Conservation (phyloP, 768 basidiomycete genomes). For the Suillus plorans region DNA sequence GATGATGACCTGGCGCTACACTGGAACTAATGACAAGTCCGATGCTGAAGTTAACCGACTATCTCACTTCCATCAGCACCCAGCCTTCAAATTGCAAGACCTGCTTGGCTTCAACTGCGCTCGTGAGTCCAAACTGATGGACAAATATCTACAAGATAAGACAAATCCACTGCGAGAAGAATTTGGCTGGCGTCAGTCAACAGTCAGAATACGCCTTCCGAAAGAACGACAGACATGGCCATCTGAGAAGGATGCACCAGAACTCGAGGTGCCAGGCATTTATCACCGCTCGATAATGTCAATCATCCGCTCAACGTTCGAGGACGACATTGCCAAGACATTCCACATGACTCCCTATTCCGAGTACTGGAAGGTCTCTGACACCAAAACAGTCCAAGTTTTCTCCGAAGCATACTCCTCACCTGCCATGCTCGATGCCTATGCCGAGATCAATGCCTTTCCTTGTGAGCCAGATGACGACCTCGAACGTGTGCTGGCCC, state of each 20-base stretch:
- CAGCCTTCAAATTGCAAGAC: background rate
- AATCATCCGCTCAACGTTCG: conserved; percentile 24
- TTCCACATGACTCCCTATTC: conserved; percentile 28
- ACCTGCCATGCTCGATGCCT: background rate
- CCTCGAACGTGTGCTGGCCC: conserved; percentile 15
- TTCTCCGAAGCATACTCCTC: conserved; percentile 4
- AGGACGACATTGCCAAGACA: conserved; percentile 12
- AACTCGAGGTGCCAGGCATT: conserved; percentile 29
- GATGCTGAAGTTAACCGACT: conserved; percentile 25
- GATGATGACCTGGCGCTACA: conserved; percentile 1
- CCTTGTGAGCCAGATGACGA: conserved; percentile 10
- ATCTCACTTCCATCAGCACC: conserved; percentile 17
- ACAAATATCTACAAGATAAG: conserved; percentile 14
- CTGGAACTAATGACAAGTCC: conserved; percentile 14
- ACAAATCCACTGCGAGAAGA: conserved; percentile 13
- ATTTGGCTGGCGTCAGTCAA: conserved; percentile 21
- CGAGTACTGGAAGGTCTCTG: conserved; percentile 17
- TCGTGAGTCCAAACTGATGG: conserved; percentile 15
- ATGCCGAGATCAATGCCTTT: conserved; percentile 9
- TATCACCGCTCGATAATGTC: conserved; percentile 24
- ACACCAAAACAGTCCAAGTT: conserved; percentile 12
- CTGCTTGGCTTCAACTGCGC: conserved; percentile 16
- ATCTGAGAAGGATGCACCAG: conserved; percentile 27
- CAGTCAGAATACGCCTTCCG: conserved; percentile 25
- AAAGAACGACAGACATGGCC: conserved; percentile 5